Percentiles rank a stretch among this genome's conserved stretches.
phyloP scores from a whole-genome alignment of 192 early-diverging fungal species.

The Coemansia sp. region DNA sequence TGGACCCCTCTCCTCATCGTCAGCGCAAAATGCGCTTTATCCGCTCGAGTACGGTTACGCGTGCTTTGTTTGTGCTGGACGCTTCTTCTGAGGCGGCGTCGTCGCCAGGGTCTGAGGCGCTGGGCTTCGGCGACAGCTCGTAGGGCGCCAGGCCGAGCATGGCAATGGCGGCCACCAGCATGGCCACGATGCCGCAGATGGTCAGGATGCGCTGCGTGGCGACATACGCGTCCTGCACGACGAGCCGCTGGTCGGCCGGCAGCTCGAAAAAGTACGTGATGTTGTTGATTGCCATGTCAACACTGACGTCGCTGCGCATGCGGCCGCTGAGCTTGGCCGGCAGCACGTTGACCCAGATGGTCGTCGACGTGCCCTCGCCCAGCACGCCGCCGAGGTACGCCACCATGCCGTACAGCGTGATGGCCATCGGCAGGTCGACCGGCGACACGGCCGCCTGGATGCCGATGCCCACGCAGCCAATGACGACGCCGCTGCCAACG shows the following conservation, averaged over 20 bases:
- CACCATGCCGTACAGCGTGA: constrained; percentile 46
- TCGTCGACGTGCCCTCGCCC: constrained; percentile 43
- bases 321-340: constrained; percentile 25
- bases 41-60: too few relatives aligned
- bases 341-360: constrained; percentile 48
- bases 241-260: constrained; percentile 41
- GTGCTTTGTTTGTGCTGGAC: too few relatives aligned
- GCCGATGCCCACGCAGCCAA: constrained; percentile 46
- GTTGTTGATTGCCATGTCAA: constrained; percentile 41
- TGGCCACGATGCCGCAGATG: constrained; percentile 45
- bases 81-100: not conserved
- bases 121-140: constrained; percentile 12
- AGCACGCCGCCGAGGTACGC: constrained; percentile 46
- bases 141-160: constrained; percentile 46
- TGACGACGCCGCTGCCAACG: constrained; percentile 38
- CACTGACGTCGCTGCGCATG: constrained; percentile 26
- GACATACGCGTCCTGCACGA: constrained; percentile 43
- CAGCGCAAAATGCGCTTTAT: too few relatives aligned
- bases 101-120: not conserved
- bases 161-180: constrained; percentile 33
- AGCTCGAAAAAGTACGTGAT: constrained; percentile 45
- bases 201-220: constrained; percentile 40
- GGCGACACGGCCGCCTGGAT: constrained; percentile 34
- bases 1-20: too few relatives aligned
- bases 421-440: constrained; percentile 42